Conservation (phyloP, 208 protist species). For the Leishmania gerbilli region DNA sequence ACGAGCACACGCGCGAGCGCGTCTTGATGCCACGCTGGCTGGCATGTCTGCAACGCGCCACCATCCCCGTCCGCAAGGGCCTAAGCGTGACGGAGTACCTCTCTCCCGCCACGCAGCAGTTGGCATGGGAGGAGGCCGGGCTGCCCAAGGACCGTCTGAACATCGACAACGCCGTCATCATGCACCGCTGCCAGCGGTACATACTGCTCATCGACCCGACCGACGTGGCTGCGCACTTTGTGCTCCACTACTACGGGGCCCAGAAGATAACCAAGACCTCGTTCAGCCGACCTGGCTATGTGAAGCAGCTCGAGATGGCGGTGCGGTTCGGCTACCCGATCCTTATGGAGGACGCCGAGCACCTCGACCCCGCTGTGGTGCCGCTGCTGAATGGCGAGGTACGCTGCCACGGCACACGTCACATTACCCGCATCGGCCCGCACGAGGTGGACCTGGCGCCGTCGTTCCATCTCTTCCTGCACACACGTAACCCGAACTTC, state of each 20-base stretch:
- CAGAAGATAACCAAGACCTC: constrained; percentile 94
- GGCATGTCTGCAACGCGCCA: constrained; percentile 50
- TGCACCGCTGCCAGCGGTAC: constrained; percentile 94
- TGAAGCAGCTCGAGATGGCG: constrained; percentile 98
- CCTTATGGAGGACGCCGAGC: constrained; percentile 99
- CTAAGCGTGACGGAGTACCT: constrained; percentile 94
- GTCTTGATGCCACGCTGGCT: constrained; percentile 91
- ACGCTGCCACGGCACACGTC: constrained; percentile 91
- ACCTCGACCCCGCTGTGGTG: constrained; percentile 98
- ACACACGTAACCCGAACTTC: constrained; percentile 95
- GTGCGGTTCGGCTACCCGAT: constrained; percentile 99
- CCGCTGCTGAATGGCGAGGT: constrained; percentile 98
- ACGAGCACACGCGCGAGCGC: constrained; percentile 91
- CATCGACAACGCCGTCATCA: constrained; percentile 98
- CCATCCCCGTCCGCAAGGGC: constrained; percentile 70
- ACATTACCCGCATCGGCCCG: constrained; percentile 95
- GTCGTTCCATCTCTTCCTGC: constrained; percentile 97
- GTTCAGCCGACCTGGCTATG: constrained; percentile 96
- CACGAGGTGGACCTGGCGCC: constrained; percentile 98
- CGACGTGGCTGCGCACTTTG: constrained; percentile 95
- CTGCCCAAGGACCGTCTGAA: constrained; percentile 97
- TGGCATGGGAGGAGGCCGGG: constrained; percentile 94
- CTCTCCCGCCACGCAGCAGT: constrained; percentile 87
- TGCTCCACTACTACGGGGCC: constrained; percentile 82
- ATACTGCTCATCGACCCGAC: constrained; percentile 99